These are phyloP conservation scores for Ajuga chamaepitys DNA, from an alignment of 257 asterid species.

Conservation along the genomic window DNA sequence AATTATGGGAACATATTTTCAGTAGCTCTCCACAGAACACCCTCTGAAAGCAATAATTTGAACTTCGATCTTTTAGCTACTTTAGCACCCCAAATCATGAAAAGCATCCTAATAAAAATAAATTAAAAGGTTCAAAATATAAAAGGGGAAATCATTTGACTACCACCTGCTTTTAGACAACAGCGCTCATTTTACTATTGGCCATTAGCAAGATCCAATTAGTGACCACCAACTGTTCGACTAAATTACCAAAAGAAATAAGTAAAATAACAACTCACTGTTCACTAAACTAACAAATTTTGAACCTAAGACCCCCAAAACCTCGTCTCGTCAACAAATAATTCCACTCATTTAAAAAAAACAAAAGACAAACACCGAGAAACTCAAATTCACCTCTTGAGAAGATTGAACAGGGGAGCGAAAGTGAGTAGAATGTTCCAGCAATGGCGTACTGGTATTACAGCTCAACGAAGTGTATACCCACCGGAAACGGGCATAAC, in stretches of 20 bases:
- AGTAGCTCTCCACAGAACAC: neutral
- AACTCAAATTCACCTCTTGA: constrained; percentile 34
- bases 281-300: neutral
- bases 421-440: constrained; percentile 28
- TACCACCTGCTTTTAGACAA: neutral
- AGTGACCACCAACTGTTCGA: constrained; percentile 8
- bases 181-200: neutral
- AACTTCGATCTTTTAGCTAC: neutral
- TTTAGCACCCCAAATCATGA: neutral
- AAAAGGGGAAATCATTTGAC: neutral
- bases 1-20: neutral
- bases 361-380: neutral
- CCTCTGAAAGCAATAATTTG: neutral
- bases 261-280: neutral
- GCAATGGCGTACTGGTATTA: constrained; percentile 15
- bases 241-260: neutral
- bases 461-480: constrained; percentile 17
- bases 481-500: constrained; percentile 33
- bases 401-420: constrained; percentile 29
- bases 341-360: neutral
- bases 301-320: neutral
- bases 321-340: neutral
- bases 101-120: neutral
- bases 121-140: too few relatives aligned
- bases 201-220: neutral